Evolutionary conservation across 169 alveolate species (phyloP).

Genomic region (Plasmodium chabaudi): DNA sequence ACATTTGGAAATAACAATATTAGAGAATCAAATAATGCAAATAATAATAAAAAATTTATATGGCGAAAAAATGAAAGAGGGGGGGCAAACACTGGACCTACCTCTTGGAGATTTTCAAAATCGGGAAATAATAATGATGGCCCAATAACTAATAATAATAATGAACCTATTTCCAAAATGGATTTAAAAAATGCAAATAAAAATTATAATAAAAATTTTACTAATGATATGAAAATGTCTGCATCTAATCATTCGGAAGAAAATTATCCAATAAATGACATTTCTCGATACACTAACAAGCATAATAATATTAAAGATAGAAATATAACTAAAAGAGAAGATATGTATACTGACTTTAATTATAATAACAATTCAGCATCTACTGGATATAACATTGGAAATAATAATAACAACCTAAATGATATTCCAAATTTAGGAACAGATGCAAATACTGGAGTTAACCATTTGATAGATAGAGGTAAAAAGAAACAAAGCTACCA

Average conservation of each 20-base stretch:
- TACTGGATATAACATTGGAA: background rate
- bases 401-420: background rate
- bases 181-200: background rate
- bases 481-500: too few species aligned
- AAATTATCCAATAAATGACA: background rate
- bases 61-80: constrained; percentile 17
- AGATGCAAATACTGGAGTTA: too few species aligned
- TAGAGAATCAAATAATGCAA: background rate
- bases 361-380: too few species aligned
- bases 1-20: background rate
- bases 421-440: too few species aligned
- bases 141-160: background rate
- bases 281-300: background rate
- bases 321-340: constrained; percentile 21
- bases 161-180: background rate
- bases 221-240: background rate
- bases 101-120: constrained; percentile 12
- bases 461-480: too few species aligned
- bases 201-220: constrained; percentile 11
- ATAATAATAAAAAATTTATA: constrained; percentile 14
- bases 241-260: background rate
- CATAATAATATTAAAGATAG: constrained; percentile 8
- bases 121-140: background rate
- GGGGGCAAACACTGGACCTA: background rate
- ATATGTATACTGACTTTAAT: background rate